Evolutionary conservation across 2,329 filamentous ascomycete genomes (phyloP).

Genomic region (Fusarium buxicola): DNA sequence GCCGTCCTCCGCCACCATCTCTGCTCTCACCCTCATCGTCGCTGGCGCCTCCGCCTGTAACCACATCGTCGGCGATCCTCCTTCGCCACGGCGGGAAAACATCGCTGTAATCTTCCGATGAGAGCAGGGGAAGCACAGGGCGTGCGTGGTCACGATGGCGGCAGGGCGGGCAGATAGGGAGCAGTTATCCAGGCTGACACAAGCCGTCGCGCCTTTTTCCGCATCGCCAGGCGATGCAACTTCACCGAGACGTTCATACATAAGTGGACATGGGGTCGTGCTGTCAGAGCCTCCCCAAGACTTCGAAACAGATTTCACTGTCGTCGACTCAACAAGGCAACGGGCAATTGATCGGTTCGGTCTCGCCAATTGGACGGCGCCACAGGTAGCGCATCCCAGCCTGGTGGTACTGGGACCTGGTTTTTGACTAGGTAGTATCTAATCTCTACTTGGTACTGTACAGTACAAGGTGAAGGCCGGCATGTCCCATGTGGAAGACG

Average conservation of each 20-base stretch:
- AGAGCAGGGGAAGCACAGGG: constrained; percentile 1
- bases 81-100: constrained; percentile 23
- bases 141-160: constrained; percentile 2
- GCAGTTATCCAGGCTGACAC: constrained; percentile 24
- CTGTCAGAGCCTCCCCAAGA: constrained; percentile 19
- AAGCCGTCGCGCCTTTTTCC: constrained; percentile 28
- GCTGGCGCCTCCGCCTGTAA: neutral
- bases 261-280: constrained; percentile 25
- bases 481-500: constrained; percentile 28
- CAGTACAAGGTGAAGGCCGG: constrained; percentile 15
- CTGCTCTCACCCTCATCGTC: neutral
- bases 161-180: neutral
- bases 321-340: constrained; percentile 16
- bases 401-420: constrained; percentile 33
- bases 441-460: constrained; percentile 25
- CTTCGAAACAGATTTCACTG: constrained; percentile 6
- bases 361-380: constrained; percentile 31
- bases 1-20: constrained; percentile 18
- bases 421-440: constrained; percentile 30
- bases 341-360: constrained; percentile 23
- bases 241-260: constrained; percentile 24
- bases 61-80: constrained; percentile 15
- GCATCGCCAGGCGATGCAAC: constrained; percentile 24
- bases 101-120: constrained; percentile 5
- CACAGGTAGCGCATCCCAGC: constrained; percentile 33